Conservation (phyloP, 2,329 filamentous ascomycete species). For the Aspergillus pseudoterreus region DNA sequence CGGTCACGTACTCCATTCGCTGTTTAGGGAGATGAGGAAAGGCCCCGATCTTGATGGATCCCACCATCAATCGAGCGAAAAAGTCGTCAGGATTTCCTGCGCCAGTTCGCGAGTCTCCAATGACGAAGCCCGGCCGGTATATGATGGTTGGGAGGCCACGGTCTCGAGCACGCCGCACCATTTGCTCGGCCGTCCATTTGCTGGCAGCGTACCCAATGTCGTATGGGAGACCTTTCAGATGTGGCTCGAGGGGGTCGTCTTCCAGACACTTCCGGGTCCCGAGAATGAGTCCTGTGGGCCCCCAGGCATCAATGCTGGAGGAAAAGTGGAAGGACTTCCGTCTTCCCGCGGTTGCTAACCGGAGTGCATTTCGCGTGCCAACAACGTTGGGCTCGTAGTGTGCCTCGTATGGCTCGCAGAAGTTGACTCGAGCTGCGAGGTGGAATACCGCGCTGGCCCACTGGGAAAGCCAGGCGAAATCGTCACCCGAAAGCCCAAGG, state of each 20-base stretch:
- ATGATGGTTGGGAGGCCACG: constrained; percentile 68
- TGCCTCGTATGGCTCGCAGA: constrained; percentile 67
- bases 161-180: constrained; percentile 67
- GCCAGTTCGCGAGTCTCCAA: constrained; percentile 64
- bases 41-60: constrained; percentile 66
- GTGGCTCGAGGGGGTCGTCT: constrained; percentile 10
- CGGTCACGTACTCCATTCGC: not conserved
- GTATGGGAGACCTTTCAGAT: constrained; percentile 33
- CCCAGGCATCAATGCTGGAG: constrained; percentile 15
- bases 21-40: not conserved
- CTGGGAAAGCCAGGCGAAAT: constrained; percentile 59
- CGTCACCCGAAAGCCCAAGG: constrained; percentile 61
- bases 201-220: constrained; percentile 79
- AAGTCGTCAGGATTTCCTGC: constrained; percentile 71
- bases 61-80: constrained; percentile 73
- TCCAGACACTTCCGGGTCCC: constrained; percentile 5
- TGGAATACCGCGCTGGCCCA: constrained; percentile 67
- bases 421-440: constrained; percentile 70
- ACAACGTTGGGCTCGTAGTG: constrained; percentile 68
- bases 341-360: constrained; percentile 54
- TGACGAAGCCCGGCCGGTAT: constrained; percentile 73
- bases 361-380: constrained; percentile 66
- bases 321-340: constrained; percentile 15
- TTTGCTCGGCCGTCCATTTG: constrained; percentile 69
- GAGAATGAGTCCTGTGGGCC: constrained; percentile 6